Evolutionary conservation across 2,329 filamentous ascomycete species (phyloP).

Genomic region (Fusarium clavum): DNA sequence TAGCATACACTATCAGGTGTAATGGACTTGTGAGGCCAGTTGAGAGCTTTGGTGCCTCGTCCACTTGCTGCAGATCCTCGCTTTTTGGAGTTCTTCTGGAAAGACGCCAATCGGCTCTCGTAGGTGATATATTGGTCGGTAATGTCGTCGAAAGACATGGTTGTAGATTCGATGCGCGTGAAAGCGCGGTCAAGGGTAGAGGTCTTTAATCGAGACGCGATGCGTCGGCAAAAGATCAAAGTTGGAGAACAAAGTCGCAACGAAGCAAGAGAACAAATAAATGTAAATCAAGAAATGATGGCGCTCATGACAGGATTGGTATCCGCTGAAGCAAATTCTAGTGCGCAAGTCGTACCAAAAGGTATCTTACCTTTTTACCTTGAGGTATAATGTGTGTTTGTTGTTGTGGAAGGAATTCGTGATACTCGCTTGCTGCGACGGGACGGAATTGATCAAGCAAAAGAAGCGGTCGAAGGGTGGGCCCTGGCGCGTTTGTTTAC

Average conservation of each 20-base stretch:
- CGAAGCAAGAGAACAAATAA: slow-evolving; percentile 8
- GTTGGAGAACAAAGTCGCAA: slow-evolving; percentile 17
- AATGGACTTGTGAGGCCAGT: slow-evolving; percentile 78
- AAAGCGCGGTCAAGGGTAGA: slow-evolving; percentile 32
- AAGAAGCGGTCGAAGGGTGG: slow-evolving; percentile 29
- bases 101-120: slow-evolving; percentile 83
- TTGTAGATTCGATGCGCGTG: slow-evolving; percentile 38
- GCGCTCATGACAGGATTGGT: slow-evolving; percentile 36
- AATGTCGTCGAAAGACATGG: slow-evolving; percentile 52
- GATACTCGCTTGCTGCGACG: slow-evolving; percentile 16
- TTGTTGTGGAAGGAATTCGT: slow-evolving; percentile 39
- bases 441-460: slow-evolving; percentile 20
- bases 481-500: slow-evolving; percentile 53
- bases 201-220: slow-evolving; percentile 33
- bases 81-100: slow-evolving; percentile 75
- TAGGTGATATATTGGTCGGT: slow-evolving; percentile 69
- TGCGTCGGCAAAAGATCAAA: slow-evolving; percentile 18
- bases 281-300: slow-evolving; percentile 26
- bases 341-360: slow-evolving; percentile 14
- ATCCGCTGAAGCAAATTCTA: slow-evolving; percentile 7
- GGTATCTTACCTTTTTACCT: not conserved
- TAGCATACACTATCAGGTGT: slow-evolving; percentile 48
- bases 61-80: slow-evolving; percentile 73
- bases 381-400: slow-evolving; percentile 3
- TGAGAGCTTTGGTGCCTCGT: slow-evolving; percentile 63